A percentile compares a stretch with the other conserved stretches of the same genome.
These are phyloP conservation scores for Sclerotinia nivalis DNA, from an alignment of 2,329 filamentous ascomycete genomes.

Conservation along the genomic window DNA sequence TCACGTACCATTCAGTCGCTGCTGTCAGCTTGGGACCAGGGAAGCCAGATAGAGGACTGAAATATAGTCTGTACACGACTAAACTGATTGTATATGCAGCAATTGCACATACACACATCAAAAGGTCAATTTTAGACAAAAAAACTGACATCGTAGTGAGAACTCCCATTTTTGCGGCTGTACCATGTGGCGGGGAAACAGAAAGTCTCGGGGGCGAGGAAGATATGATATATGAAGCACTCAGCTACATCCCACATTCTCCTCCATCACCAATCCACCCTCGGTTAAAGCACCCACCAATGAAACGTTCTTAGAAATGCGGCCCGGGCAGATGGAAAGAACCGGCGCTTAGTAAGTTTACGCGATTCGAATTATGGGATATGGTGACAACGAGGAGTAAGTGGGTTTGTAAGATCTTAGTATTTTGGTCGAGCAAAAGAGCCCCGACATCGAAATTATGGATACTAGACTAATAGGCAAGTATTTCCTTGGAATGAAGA, in stretches of 20 bases:
- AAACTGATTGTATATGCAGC: constrained; percentile 13
- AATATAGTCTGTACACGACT: constrained; percentile 39
- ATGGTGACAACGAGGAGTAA: too few species aligned
- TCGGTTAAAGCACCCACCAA: neutral
- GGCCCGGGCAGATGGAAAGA: too few species aligned
- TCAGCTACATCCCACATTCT: neutral
- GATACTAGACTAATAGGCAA: too few species aligned
- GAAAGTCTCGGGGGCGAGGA: neutral
- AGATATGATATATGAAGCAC: neutral
- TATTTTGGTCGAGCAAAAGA: too few species aligned
- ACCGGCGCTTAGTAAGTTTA: too few species aligned
- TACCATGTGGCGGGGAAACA: neutral
- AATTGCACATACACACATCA: neutral
- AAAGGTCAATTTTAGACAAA: neutral
- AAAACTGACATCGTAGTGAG: neutral
- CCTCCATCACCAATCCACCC: neutral
- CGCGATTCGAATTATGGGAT: too few species aligned
- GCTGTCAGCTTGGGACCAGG: constrained; percentile 42
- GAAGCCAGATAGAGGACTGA: constrained; percentile 41
- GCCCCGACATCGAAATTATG: too few species aligned
- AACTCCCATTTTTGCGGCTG: neutral
- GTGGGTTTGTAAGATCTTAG: too few species aligned
- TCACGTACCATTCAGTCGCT: constrained; percentile 38
- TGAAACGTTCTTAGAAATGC: neutral
- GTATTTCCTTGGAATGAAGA: too few species aligned